Evolutionary conservation across 2,329 filamentous ascomycete genomes (phyloP), one percentile per base, ranked within the genome.

Genomic region (Thelonectria discophora): DNA sequence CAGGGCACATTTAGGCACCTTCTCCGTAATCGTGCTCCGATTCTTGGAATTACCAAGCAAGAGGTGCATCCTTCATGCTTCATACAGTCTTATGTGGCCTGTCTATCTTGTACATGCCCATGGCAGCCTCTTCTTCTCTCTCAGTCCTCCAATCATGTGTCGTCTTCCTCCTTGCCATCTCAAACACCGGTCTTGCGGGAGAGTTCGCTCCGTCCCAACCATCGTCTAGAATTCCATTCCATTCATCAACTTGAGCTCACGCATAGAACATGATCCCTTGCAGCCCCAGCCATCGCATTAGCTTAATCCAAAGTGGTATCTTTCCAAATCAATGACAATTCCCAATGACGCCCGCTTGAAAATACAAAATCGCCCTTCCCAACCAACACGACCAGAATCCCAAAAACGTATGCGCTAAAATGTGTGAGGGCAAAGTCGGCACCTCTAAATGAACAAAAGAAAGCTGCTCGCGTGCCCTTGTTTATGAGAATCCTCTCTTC

Each of bases 301-400:
- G 30, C 53, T 65, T 65, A 64, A 40, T 55, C 34, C 61, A 40
- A 20, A 21, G 55, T 68, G 66, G 60, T 68, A 66, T 69, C 60
- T 66, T 62, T 55, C 42, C 55, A 61, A 58, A 55, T 46, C 27
- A 32, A 46, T 47, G 50, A 30, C 27, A 30, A 30, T 30, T 30
- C 27, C 24, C 5, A 8, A 2, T 30, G 7, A 30, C 27, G 27
- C 27, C 34, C 30, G 52, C 50, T 27, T 65, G 21, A 69, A 71
- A 69, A 62, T 65, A 65, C 27, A 48, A 40, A 34, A 52, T 32
- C 59, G 47, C 50, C 58, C 34, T 61, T 45, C 43, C 53, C 53
- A 56, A 45, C 7, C 39, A 21, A 32, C 17, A 57, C 53, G 54
- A 58, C 30, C 32, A 57, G 42, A 39, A 50, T 27, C 27, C 47